Conservation (phyloP, 306 rosid species). For the Gillenia trifoliata region DNA sequence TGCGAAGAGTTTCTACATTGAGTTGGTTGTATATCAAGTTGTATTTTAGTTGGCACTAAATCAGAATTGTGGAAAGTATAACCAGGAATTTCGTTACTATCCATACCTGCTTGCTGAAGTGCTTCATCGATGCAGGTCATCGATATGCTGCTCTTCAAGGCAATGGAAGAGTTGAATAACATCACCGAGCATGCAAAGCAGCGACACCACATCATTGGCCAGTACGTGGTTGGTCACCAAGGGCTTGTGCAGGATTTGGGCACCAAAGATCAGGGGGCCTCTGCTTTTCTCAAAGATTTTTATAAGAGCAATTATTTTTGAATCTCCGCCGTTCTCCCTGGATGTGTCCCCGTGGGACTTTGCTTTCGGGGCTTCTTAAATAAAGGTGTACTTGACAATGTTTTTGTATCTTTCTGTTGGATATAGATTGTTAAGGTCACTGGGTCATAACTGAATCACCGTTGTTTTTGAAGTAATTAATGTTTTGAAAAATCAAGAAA, state of each 20-base stretch:
- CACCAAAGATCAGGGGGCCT: conserved; percentile 54
- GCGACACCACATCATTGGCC: conserved; percentile 93
- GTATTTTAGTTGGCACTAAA: neutral
- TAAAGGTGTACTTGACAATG: conserved; percentile 20
- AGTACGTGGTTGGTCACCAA: conserved; percentile 61
- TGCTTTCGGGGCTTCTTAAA: conserved; percentile 13
- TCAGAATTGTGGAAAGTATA: neutral
- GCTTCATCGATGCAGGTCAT: conserved; percentile 65
- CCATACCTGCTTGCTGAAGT: neutral
- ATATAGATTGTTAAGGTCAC: conserved; percentile 6
- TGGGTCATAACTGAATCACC: neutral
- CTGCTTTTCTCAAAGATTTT: conserved; percentile 70
- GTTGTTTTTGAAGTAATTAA: neutral
- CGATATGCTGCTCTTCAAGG: conserved; percentile 93
- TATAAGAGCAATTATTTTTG: conserved; percentile 74
- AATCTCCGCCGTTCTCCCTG: conserved; percentile 14
- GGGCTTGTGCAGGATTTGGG: conserved; percentile 58
- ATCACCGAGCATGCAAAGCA: conserved; percentile 84
- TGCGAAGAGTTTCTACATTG: neutral
- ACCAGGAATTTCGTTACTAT: neutral
- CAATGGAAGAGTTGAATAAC: conserved; percentile 73
- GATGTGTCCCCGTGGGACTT: neutral
- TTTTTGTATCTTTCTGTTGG: conserved; percentile 15
- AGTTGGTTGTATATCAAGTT: neutral
- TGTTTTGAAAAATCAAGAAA: neutral